Evolutionary conservation across 164 flowering plant genomes (phyloP), one percentile per base, ranked within the genome.

Genomic region (Kingdonia uniflora): DNA sequence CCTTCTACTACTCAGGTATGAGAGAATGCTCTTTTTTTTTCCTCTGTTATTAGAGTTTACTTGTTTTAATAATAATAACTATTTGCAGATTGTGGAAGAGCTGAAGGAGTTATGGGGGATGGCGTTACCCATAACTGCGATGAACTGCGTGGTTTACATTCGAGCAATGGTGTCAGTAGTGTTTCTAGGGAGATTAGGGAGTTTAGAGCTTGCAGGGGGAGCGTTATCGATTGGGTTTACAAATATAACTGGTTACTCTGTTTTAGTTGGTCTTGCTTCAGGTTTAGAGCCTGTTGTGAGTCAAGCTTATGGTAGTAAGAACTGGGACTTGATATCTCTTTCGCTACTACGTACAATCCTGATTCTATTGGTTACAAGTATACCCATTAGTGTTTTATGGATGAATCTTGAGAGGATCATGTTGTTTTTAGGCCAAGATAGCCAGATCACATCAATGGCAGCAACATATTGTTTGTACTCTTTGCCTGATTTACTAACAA

Each of bases 221-320:
- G 86, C 96, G 4, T 79, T 92, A 8, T 78, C 98, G 8, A 84
- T 92, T 42, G 85, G 96, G 21, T 87, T 91, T 72, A 89, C 98
- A 16, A 91, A 84, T 76, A 91, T 91, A 48, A 85, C 98, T 2
- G 99, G 98, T 16, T 88, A 87, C 81, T 92, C 96, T 16, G 87
- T 92, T 29, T 64, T 92, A 19, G 72, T 75, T 45, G 98, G 96
- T 6, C 68, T 92, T 4, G 94, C 98, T 10, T 79, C 95, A 11
- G 98, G 96, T 7, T 72, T 92, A 15, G 98, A 92, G 52, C 98
- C 98, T 4, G 84, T 92, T 1, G 80, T 94, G 60, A 74, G 86
- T 70, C 96, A 85, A 68, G 98, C 98, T 29, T 82, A 71, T 54
- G 96, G 96, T 0, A 75, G 72, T 62, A 75, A 74, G 44, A 82